A percentile compares a stretch with the other conserved stretches of the same genome.
phyloP scores from a whole-genome alignment of 257 asterid species.

The Euphrasia confusa region DNA sequence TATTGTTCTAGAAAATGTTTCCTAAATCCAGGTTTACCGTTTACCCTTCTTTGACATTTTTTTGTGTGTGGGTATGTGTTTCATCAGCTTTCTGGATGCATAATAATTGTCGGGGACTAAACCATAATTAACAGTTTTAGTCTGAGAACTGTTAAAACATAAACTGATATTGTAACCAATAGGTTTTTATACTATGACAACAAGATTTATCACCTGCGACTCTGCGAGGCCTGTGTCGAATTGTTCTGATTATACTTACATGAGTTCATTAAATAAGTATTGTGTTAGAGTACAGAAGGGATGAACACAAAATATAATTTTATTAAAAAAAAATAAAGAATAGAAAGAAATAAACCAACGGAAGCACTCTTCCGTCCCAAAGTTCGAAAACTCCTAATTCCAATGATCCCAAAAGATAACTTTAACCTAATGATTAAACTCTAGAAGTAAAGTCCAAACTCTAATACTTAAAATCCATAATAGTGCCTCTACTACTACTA shows the following conservation, averaged over 20 bases:
- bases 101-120: not conserved
- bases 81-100: not conserved
- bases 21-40: not conserved
- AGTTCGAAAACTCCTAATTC: no score
- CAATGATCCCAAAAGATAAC: no score
- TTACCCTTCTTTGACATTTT: not conserved
- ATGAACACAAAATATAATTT: no score
- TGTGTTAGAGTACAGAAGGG: no score
- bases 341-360: no score
- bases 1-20: not conserved
- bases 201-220: not conserved
- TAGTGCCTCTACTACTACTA: no score
- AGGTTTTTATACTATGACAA: not conserved
- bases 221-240: not conserved
- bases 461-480: no score
- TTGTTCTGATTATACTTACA: not conserved
- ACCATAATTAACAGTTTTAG: not conserved
- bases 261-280: constrained; percentile 1
- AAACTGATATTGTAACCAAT: not conserved
- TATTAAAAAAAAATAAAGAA: no score
- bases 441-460: no score
- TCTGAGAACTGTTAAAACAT: not conserved
- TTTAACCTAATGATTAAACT: no score
- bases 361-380: no score
- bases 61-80: not conserved